A percentile compares a stretch with the other conserved stretches of the same genome.
Evolutionary conservation across 768 basidiomycete genomes (phyloP).

Genomic region (Phylloporus sp.): DNA sequence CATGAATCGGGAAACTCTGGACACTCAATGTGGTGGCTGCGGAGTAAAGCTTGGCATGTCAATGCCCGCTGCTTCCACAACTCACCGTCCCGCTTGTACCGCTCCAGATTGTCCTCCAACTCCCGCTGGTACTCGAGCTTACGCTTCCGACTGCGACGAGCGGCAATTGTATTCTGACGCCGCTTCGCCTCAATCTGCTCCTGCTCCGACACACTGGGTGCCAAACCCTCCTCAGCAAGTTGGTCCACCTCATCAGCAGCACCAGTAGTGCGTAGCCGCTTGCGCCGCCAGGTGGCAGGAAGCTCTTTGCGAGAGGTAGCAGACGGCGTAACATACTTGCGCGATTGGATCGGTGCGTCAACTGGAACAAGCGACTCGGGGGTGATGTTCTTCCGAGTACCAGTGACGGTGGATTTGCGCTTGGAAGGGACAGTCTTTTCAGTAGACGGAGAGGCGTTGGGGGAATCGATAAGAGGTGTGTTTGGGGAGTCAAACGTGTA

Average conservation of each 20-base stretch:
- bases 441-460: constrained; percentile 26
- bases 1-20: constrained; percentile 43
- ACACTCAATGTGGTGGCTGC: constrained; percentile 53
- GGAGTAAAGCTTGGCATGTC: constrained; percentile 47
- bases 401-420: constrained; percentile 44
- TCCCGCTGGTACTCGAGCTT: constrained; percentile 67
- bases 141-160: constrained; percentile 71
- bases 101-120: constrained; percentile 55
- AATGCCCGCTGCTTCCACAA: constrained; percentile 57
- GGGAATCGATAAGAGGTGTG: constrained; percentile 46
- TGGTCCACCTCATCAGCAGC: constrained; percentile 50
- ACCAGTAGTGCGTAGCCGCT: constrained; percentile 48
- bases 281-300: constrained; percentile 65
- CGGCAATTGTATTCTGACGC: constrained; percentile 81
- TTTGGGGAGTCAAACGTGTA: constrained; percentile 47
- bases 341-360: constrained; percentile 76
- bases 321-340: constrained; percentile 71
- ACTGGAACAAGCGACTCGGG: constrained; percentile 62
- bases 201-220: constrained; percentile 48
- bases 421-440: constrained; percentile 15
- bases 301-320: constrained; percentile 76
- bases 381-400: constrained; percentile 69
- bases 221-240: constrained; percentile 18
- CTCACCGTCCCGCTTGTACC: constrained; percentile 54
- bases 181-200: constrained; percentile 78